Evolutionary conservation across 2,329 filamentous ascomycete species (phyloP).

Genomic region (Cordyceps fumosorosea): DNA sequence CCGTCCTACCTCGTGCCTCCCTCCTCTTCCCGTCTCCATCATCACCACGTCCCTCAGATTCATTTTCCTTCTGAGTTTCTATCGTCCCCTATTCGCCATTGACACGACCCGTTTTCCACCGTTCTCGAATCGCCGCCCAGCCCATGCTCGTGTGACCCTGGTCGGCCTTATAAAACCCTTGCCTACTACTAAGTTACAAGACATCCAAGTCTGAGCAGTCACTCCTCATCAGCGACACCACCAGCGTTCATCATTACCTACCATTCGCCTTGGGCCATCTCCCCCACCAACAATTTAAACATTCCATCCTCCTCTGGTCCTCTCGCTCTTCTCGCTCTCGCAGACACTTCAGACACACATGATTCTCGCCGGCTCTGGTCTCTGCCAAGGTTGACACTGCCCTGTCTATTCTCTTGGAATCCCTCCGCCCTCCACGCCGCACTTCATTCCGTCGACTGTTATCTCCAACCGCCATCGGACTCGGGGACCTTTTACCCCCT

Average conservation of each 20-base stretch:
- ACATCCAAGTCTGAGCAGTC: no score
- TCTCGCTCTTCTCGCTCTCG: background rate
- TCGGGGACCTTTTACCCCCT: background rate
- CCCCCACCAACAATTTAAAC: background rate
- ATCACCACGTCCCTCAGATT: background rate
- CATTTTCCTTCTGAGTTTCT: background rate
- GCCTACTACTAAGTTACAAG: background rate
- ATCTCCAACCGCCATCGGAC: background rate
- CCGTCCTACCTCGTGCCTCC: background rate
- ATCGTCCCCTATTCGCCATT: background rate
- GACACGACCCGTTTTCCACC: background rate
- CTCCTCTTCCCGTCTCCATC: background rate
- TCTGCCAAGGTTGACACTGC: background rate
- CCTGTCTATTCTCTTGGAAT: background rate
- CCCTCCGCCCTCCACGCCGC: background rate
- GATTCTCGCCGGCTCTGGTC: background rate
- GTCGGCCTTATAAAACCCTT: background rate
- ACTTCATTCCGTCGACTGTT: background rate
- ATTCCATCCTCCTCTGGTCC: background rate
- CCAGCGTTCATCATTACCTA: background rate
- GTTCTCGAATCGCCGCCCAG: background rate
- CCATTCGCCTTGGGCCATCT: background rate
- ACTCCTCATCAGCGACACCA: background rate
- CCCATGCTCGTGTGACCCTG: conserved; percentile 2
- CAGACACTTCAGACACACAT: background rate